These are phyloP conservation scores for Schizophyllum commune DNA, from an alignment of 1,284 basidiomycete genomes.

Conservation along the genomic window DNA sequence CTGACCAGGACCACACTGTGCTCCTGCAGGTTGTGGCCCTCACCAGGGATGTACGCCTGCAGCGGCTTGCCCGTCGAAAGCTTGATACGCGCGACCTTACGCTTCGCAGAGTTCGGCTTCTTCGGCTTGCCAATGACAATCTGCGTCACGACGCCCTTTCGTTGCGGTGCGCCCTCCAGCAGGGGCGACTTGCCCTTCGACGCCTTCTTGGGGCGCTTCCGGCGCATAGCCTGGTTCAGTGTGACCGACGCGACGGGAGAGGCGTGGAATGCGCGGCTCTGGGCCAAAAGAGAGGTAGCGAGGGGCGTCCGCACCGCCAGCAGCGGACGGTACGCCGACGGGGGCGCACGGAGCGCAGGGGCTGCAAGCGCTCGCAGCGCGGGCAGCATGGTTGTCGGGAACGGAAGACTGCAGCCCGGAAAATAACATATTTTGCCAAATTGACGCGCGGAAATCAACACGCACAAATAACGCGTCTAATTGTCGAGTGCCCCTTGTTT, in stretches of 20 bases:
- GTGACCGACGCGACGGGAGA: slow-evolving; percentile 55
- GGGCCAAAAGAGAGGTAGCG: slow-evolving; percentile 12
- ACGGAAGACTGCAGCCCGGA: neutral
- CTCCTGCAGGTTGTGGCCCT: slow-evolving; percentile 98
- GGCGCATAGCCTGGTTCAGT: slow-evolving; percentile 75
- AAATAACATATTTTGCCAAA: neutral
- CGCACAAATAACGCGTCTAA: slow-evolving; percentile 31
- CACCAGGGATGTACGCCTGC: slow-evolving; percentile 94
- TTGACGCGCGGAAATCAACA: slow-evolving; percentile 9
- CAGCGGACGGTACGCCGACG: neutral
- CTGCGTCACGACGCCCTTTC: slow-evolving; percentile 84
- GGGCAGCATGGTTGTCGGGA: slow-evolving; percentile 33
- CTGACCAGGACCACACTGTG: slow-evolving; percentile 92
- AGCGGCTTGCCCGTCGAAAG: slow-evolving; percentile 85
- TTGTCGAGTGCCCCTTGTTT: slow-evolving; percentile 7
- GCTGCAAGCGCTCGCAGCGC: slow-evolving; percentile 20
- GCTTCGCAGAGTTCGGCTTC: slow-evolving; percentile 98
- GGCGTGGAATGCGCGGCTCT: slow-evolving; percentile 55
- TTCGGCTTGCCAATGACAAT: slow-evolving; percentile 87
- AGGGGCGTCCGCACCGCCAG: slow-evolving; percentile 4
- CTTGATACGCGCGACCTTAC: slow-evolving; percentile 94
- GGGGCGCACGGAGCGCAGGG: too few species aligned
- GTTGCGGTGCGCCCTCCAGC: slow-evolving; percentile 72
- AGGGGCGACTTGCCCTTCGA: slow-evolving; percentile 67
- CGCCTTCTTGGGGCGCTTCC: slow-evolving; percentile 44